Base-by-base conservation (phyloP, 257 asterid genomes). In the Thymus quinquecostatus region DNA sequence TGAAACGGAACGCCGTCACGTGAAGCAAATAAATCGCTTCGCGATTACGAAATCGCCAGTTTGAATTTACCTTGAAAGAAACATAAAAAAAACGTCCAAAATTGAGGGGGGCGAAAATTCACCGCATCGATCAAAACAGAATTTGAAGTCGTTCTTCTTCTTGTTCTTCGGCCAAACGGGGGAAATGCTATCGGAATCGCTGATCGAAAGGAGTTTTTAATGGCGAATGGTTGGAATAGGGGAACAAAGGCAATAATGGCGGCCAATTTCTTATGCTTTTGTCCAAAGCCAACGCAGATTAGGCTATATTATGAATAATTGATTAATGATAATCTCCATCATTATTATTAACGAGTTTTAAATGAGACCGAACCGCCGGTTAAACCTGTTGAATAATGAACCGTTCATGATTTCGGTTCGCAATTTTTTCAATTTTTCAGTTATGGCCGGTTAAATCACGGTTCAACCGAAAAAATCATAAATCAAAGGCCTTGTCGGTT, bases 221-320 rank as follows among this genome's bases (percentile, higher is more conserved):
- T 2, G 54, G 10, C 6, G 36, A 27, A 50, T 13, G n/a, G 49
- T 36, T 21, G 21, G 21, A 21, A 21, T 0, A 21, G 0, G 21
- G 49, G n/a, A 48, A 54, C 10, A 27, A 69, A 27, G 72, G 48
- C 81, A 65, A 75, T 76, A 71, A 69, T 68, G 83, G 77, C 78
- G 70, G 69, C 76, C 72, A 58, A 63, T 54, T 28, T 38, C 47
- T 30, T 28, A 34, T 5, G 33, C 21, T 21, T 21, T 0, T 21
- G 21, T 21, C 21, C 21, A 21, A 21, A 21, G 21, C 21, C 21
- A 21, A 21, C 21, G 21, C 21, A 21, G 21, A 21, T 21, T 21
- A 21, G 21, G 21, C 21, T 21, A n/a, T 21, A 21, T 21, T 21
- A 21, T 21, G 21, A 21, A 21, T 21, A 21, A 21, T 21, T 21